Evolutionary conservation across 1,139 yeast species (phyloP).

Genomic region (Geotrichum candidum): DNA sequence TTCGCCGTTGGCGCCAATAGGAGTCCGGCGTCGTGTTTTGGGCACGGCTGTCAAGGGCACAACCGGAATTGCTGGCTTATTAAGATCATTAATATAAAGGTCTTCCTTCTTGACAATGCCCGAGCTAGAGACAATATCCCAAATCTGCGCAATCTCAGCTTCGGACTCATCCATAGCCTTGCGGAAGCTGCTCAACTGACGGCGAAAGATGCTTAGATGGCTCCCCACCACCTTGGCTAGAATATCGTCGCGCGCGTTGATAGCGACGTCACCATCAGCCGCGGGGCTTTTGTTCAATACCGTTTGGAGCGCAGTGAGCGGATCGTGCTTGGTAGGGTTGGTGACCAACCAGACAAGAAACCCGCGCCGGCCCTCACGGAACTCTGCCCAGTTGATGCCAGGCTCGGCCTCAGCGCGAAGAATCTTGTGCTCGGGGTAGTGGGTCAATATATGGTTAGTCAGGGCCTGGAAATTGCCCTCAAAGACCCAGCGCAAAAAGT

Average conservation of each 20-base stretch:
- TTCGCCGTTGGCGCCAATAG: conserved; percentile 15
- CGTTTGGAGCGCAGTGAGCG: conserved; percentile 17
- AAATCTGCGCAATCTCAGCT: conserved; percentile 17
- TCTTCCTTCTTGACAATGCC: not conserved
- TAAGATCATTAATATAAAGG: not conserved
- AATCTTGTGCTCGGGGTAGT: conserved; percentile 21
- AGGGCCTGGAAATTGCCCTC: conserved; percentile 21
- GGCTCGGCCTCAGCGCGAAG: conserved; percentile 26
- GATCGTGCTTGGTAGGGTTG: conserved; percentile 13
- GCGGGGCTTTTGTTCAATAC: conserved; percentile 1
- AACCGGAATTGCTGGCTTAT: not conserved
- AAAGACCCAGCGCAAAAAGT: conserved; percentile 27
- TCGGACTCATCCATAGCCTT: conserved; percentile 20
- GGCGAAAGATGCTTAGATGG: conserved; percentile 18
- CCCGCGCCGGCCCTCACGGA: conserved; percentile 23
- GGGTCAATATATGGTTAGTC: conserved; percentile 15
- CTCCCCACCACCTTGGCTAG: conserved; percentile 18
- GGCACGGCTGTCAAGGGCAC: not conserved
- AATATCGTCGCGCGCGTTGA: conserved; percentile 15
- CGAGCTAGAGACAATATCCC: conserved; percentile 12
- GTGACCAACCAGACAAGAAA: conserved; percentile 25
- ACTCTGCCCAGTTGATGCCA: conserved; percentile 27
- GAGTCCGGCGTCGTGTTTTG: conserved; percentile 1
- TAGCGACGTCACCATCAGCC: conserved; percentile 3
- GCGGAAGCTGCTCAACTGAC: conserved; percentile 19